Percentiles rank a stretch among this genome's conserved stretches.
Evolutionary conservation across 2,329 filamentous ascomycete genomes (phyloP).

Genomic region (Aspergillus fumigatus): DNA sequence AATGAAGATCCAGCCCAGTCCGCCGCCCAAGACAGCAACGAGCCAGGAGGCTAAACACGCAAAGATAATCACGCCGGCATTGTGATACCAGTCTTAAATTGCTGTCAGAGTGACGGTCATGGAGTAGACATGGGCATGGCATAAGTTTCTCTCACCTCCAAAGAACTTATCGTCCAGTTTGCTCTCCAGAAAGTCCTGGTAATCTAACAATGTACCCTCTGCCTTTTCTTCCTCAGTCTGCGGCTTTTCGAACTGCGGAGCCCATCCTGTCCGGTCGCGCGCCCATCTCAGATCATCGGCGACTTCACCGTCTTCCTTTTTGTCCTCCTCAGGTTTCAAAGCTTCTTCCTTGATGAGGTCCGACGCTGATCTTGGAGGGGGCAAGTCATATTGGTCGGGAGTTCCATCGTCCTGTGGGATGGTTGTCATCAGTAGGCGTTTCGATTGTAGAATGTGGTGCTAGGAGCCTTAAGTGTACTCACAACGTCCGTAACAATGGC

Average conservation of each 20-base stretch:
- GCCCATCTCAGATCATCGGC: constrained; percentile 54
- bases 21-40: constrained; percentile 81
- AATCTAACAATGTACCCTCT: constrained; percentile 70
- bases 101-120: constrained; percentile 2
- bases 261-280: constrained; percentile 72
- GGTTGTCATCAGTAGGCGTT: not conserved
- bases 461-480: constrained; percentile 18
- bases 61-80: constrained; percentile 88
- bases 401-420: constrained; percentile 58
- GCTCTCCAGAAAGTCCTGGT: constrained; percentile 80
- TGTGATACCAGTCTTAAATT: constrained; percentile 87
- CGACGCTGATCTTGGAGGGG: constrained; percentile 61
- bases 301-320: constrained; percentile 47
- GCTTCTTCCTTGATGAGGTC: constrained; percentile 51
- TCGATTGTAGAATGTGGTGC: constrained; percentile 2
- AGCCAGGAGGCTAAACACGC: constrained; percentile 89
- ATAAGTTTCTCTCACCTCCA: constrained; percentile 56
- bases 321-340: constrained; percentile 46
- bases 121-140: not conserved
- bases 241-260: constrained; percentile 69
- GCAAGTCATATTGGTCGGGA: constrained; percentile 69
- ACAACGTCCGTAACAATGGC: constrained; percentile 70
- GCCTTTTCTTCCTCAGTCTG: constrained; percentile 50
- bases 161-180: constrained; percentile 85
- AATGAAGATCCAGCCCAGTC: constrained; percentile 86